A percentile compares a stretch with the other conserved stretches of the same genome.
Conservation (phyloP, 371 early-diverging fungal species). For the Mucor racemosus region DNA sequence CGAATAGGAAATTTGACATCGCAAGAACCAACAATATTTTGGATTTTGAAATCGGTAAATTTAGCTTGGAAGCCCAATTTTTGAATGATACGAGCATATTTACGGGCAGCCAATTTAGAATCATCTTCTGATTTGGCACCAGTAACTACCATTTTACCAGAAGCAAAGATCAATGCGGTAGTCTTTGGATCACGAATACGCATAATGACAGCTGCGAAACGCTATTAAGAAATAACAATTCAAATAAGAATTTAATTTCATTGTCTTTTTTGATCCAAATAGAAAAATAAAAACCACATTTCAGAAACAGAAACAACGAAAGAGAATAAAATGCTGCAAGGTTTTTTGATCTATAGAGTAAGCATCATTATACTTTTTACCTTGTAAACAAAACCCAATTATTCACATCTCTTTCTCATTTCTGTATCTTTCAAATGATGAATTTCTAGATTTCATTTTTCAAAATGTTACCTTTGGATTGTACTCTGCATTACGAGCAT, state of each 20-base stretch:
- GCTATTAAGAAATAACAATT: constrained; percentile 55
- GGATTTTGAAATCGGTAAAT: constrained; percentile 99
- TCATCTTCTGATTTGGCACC: constrained; percentile 97
- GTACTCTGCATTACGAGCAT: constrained; percentile 99
- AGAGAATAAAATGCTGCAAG: neutral
- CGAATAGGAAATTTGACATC: constrained; percentile 99
- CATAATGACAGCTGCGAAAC: constrained; percentile 99
- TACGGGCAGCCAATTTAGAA: constrained; percentile 97
- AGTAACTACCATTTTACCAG: constrained; percentile 99
- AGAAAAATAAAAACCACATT: constrained; percentile 7
- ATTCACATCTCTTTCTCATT: neutral
- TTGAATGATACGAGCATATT: constrained; percentile 99
- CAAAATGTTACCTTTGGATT: constrained; percentile 94
- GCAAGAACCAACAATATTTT: constrained; percentile 99
- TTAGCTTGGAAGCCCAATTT: constrained; percentile 99
- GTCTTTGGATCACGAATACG: constrained; percentile 99
- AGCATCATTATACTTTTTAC: too few species aligned
- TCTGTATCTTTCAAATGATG: neutral
- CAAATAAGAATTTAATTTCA: too few species aligned
- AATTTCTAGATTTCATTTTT: neutral
- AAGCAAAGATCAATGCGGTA: constrained; percentile 99
- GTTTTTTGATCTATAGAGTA: too few species aligned
- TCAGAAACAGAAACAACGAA: constrained; percentile 10
- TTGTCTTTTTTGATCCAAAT: constrained; percentile 1
- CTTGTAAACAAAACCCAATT: too few species aligned